Evolutionary conservation across 2,329 filamentous ascomycete genomes (phyloP).

Genomic region (Ceratocystis lukuohia): DNA sequence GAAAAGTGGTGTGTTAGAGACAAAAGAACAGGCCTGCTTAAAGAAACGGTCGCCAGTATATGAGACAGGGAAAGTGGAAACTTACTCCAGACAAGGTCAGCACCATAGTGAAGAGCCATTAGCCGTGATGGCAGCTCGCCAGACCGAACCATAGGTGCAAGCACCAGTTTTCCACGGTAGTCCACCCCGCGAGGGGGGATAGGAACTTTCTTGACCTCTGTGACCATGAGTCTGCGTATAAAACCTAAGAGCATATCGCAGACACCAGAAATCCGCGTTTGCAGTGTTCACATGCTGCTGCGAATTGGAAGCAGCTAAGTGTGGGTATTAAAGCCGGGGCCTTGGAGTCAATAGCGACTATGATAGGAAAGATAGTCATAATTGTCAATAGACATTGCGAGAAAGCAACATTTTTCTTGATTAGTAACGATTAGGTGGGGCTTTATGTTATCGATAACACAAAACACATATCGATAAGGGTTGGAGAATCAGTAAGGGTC

Average conservation of each 20-base stretch:
- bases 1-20: not conserved
- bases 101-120: conserved; percentile 82
- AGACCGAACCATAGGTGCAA: conserved; percentile 97
- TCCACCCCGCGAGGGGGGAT: conserved; percentile 83
- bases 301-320: not conserved
- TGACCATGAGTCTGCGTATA: conserved; percentile 41
- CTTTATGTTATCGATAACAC: too few species aligned
- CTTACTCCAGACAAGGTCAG: conserved; percentile 88
- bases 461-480: too few species aligned
- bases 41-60: too few species aligned
- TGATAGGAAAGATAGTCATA: too few species aligned
- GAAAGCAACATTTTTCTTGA: too few species aligned
- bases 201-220: conserved; percentile 53
- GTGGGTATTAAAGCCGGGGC: not conserved
- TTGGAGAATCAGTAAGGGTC: too few species aligned
- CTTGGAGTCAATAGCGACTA: too few species aligned
- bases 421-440: too few species aligned
- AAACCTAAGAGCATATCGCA: conserved; percentile 18
- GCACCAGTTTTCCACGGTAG: conserved; percentile 84
- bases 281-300: conserved; percentile 14
- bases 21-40: too few species aligned
- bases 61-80: conserved; percentile 19
- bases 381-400: too few species aligned
- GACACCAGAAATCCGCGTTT: conserved; percentile 4
- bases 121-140: conserved; percentile 86